phyloP scores from a whole-genome alignment of 768 basidiomycete species.

The Suillus tomentosus region DNA sequence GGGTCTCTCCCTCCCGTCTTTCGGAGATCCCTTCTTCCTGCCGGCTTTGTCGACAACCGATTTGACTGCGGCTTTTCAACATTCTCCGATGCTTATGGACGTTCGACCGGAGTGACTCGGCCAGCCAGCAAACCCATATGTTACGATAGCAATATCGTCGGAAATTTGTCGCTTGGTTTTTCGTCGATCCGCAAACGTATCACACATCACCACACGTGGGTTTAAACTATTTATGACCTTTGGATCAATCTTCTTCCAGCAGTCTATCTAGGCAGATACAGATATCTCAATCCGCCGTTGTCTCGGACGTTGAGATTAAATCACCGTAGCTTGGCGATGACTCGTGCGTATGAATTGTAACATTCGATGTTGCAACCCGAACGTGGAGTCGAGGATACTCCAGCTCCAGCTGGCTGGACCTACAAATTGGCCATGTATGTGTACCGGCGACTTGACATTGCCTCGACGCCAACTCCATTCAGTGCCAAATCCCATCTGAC shows the following conservation, averaged over 20 bases:
- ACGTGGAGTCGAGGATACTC: not conserved
- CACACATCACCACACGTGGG: not conserved
- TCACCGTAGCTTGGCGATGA: not conserved
- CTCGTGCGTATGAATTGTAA: not conserved
- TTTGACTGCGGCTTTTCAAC: not conserved
- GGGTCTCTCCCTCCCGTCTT: not conserved
- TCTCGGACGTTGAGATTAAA: no score
- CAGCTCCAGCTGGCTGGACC: not conserved
- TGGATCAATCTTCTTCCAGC: constrained; percentile 1
- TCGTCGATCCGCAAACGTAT: not conserved
- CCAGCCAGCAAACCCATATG: not conserved
- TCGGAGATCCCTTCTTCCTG: not conserved
- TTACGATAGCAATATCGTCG: not conserved
- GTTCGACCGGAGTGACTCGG: not conserved
- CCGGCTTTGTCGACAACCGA: not conserved
- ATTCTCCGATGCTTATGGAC: not conserved
- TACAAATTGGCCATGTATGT: not conserved
- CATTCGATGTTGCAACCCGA: not conserved
- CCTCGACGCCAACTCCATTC: not conserved
- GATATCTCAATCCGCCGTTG: not conserved
- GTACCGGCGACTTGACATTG: not conserved
- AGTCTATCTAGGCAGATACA: not conserved
- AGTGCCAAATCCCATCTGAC: not conserved
- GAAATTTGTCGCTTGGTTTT: not conserved
- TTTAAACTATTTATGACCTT: not conserved